Evolutionary conservation across 2,329 filamentous ascomycete genomes (phyloP), one percentile per base, ranked within the genome.

Genomic region (Aspergillus proliferans): DNA sequence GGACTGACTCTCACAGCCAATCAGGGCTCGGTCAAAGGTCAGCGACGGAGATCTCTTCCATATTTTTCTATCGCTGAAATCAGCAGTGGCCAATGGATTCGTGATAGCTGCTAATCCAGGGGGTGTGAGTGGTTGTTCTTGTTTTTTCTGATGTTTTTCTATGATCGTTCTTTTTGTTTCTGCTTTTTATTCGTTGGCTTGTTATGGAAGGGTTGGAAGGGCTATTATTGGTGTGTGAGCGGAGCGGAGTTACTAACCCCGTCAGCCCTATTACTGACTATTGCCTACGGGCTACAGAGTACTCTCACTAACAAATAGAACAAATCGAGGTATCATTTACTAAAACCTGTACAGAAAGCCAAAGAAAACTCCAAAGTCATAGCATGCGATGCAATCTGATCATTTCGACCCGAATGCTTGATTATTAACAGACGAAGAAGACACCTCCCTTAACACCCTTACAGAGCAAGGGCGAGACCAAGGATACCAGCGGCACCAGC

Each of bases 391-490:
- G 15, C 38, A 40, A 40, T 40, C 38, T 6, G 15, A 21, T 40
- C 18, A n/a, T 12, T 3, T 19, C 9, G 10, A 15, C 5, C 5
- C 19, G 26, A 30, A 30, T 12, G 10, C 26, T 30, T 30, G 18
- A 38, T 38, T 38, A 38, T 15, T 38, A 8, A 38, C 15, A 19
- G 38, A 19, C 26, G 19, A 22, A 15, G 10, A 40, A 15, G 10
- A 40, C 15, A 9, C 34, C 6, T 7, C 34, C n/a, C 34, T 18
- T 36, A 15, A 36, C 6, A 36, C 9, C 12, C 45, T 50, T 51
- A 62, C 52, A 63, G 51, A 19, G 58, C 54, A 54, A 62, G 36
- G 10, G 58, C 58, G 44, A 56, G 52, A 36, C 57, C 57, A 47
- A 62, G 43, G 18, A 62, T 48, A 43, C 52, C 55, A 28, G 49